Conservation (phyloP, 768 basidiomycete species). For the Lyophyllum decastes region DNA sequence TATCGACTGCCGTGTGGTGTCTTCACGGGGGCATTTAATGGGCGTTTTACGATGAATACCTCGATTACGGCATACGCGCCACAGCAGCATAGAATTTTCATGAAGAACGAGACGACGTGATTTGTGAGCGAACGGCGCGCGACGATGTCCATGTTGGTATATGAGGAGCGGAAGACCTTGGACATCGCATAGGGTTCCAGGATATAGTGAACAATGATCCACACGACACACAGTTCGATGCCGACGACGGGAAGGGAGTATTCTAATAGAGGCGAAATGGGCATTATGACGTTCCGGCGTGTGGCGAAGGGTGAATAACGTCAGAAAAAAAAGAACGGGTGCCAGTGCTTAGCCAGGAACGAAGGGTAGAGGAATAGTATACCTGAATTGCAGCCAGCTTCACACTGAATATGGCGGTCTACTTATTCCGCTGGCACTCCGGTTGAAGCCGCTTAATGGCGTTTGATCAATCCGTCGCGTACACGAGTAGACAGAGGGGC, state of each 20-base stretch:
- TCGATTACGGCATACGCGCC: not conserved
- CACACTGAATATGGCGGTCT: no score
- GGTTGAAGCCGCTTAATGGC: no score
- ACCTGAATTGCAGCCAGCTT: no score
- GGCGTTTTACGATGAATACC: not conserved
- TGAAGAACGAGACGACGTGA: not conserved
- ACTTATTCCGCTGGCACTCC: no score
- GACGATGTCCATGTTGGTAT: not conserved
- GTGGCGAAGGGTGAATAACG: not conserved
- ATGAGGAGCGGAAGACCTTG: not conserved
- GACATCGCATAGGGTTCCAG: not conserved
- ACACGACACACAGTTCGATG: not conserved
- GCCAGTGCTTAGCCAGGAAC: not conserved
- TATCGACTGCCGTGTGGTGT: not conserved
- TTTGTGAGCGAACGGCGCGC: not conserved
- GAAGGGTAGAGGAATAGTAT: not conserved
- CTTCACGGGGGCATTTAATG: not conserved
- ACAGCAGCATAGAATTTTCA: not conserved
- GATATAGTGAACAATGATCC: not conserved
- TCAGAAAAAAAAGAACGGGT: not conserved
- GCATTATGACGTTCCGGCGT: not conserved
- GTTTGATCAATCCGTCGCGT: no score
- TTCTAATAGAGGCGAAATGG: not conserved
- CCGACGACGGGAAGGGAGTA: not conserved
- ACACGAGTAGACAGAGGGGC: no score